A percentile compares a stretch with the other conserved stretches of the same genome.
Conservation (phyloP, 1,284 basidiomycete genomes). For the Vanrija pseudolonga region DNA sequence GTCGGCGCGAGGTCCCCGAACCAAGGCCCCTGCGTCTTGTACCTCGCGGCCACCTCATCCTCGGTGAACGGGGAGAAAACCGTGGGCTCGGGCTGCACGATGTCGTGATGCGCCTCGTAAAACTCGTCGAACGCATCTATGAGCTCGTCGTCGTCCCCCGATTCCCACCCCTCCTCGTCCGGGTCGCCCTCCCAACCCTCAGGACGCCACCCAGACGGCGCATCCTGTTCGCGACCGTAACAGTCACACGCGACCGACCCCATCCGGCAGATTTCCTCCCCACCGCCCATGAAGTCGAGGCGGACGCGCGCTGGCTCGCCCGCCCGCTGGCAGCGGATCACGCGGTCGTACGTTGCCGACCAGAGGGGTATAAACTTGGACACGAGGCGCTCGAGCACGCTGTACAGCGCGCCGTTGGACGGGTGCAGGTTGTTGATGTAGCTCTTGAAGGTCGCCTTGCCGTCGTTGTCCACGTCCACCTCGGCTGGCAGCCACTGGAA, state of each 20-base stretch:
- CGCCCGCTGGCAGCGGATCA: not conserved
- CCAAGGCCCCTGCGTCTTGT: no score
- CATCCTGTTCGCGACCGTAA: no score
- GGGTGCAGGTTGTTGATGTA: constrained; percentile 16
- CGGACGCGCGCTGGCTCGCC: no score
- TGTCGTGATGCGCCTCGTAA: not conserved
- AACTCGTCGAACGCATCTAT: not conserved
- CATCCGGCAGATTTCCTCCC: no score
- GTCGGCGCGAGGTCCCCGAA: not conserved
- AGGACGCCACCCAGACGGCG: no score
- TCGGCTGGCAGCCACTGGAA: constrained; percentile 13
- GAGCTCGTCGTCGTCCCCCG: not conserved
- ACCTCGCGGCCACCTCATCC: not conserved
- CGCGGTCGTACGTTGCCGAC: not conserved
- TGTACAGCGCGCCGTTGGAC: constrained; percentile 1
- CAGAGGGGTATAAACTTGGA: not conserved
- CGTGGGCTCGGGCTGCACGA: not conserved
- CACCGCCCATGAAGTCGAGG: not conserved
- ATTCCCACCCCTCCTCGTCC: not conserved
- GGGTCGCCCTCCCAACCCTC: not conserved
- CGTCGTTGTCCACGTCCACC: not conserved
- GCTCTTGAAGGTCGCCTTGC: not conserved
- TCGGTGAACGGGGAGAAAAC: not conserved
- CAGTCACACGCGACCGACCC: no score
- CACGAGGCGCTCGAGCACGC: not conserved